Evolutionary conservation across 2,329 filamentous ascomycete genomes (phyloP), one percentile per base, ranked within the genome.

Genomic region (Microdochium nivale): DNA sequence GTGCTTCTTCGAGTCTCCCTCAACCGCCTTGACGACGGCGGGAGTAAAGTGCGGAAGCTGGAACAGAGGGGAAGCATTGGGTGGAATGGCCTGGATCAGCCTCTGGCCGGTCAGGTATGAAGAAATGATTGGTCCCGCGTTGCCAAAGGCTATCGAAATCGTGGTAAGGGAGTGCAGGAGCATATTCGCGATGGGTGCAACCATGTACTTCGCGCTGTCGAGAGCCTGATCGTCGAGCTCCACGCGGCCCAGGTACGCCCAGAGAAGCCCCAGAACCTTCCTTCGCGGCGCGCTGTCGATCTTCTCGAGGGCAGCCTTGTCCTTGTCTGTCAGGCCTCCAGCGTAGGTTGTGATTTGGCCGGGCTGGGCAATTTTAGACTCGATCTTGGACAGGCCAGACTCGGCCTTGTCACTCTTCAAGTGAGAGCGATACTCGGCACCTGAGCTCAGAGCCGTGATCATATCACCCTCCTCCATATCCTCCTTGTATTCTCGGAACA

Each of bases 401-500:
- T 96, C 90, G 49, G 86, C 84, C 67, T 88, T 89, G 63, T 88
- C 79, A 48, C 88, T 88, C 63, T 82, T 84, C 50, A 96, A 76
- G 30, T 87, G 73, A 8, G 86, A 77, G 57, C 88, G 84, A 69
- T 87, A 96, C 66, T 99, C 94, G 60, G 89, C 85, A 55, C 91
- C 94, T 25, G 81, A 82, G 70, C 90, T 96, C 52, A 97, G 75
- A 47, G 90, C 88, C 47, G 81, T 79, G 54, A 97, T 76, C 52
- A 96, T 84, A 53, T 84, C 89, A 44, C 86, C 87, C 61, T 89
- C 86, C 56, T 89, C 83, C 56, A 94, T 87, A 56, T 83, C 81
- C 51, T 96, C 91, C 57, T 88, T 84, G 71, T 95, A 99, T 64
- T 96, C 90, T 60, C 85, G 86, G 79, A 99, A 97, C 53, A 99